phyloP scores from a whole-genome alignment of 768 basidiomycete species.

The Termitomyces sp. region DNA sequence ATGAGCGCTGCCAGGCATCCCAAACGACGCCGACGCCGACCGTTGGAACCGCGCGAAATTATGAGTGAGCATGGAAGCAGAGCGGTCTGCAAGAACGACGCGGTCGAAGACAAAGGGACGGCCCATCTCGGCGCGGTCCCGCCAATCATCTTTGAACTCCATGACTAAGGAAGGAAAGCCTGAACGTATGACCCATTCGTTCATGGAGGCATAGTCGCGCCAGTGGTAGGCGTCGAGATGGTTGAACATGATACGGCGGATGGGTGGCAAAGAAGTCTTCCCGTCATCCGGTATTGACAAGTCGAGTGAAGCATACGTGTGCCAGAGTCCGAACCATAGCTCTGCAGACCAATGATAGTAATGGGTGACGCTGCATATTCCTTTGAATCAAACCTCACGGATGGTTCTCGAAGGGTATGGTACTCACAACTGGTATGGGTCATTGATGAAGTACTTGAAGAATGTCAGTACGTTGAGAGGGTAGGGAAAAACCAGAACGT shows the following conservation, averaged over 20 bases:
- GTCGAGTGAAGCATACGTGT: conserved; percentile 83
- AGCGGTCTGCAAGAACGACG: conserved; percentile 84
- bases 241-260: conserved; percentile 73
- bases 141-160: conserved; percentile 84
- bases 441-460: conserved; percentile 73
- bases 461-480: not conserved
- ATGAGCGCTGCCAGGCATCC: conserved; percentile 65
- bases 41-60: conserved; percentile 70
- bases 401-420: not conserved
- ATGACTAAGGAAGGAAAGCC: conserved; percentile 77
- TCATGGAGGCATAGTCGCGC: conserved; percentile 92
- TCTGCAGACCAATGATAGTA: conserved; percentile 96
- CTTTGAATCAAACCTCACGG: not conserved
- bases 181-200: conserved; percentile 78
- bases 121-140: conserved; percentile 67
- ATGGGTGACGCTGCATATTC: conserved; percentile 64
- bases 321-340: conserved; percentile 89
- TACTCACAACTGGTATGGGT: conserved; percentile 82
- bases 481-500: conserved; percentile 11
- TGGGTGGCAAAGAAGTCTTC: conserved; percentile 66
- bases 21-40: conserved; percentile 71
- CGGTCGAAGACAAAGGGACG: conserved; percentile 79
- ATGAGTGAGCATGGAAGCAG: conserved; percentile 73
- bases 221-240: conserved; percentile 74
- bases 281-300: conserved; percentile 61